A percentile compares a stretch with the other conserved stretches of the same genome.
phyloP scores from a whole-genome alignment of 2,329 filamentous ascomycete genomes.

The Aspergillus neoniger region DNA sequence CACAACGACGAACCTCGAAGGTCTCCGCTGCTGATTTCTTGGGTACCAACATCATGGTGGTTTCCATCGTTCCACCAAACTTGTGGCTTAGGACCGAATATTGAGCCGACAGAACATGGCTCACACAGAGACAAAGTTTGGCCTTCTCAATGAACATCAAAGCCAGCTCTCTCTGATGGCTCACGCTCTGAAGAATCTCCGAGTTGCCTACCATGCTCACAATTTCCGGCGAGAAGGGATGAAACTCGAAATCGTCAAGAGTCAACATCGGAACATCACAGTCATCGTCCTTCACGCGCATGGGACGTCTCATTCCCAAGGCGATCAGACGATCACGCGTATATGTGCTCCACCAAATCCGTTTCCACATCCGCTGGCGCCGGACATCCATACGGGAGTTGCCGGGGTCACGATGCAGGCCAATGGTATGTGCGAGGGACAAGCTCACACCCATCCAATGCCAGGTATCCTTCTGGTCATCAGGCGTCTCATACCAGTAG shows the following conservation, averaged over 20 bases:
- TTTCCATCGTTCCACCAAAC: conserved; percentile 70
- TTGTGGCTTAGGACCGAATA: conserved; percentile 89
- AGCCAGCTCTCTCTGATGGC: conserved; percentile 76
- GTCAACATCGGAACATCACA: conserved; percentile 91
- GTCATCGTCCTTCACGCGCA: conserved; percentile 88
- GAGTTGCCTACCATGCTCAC: conserved; percentile 70
- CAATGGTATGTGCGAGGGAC: conserved; percentile 89
- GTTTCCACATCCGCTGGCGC: conserved; percentile 84
- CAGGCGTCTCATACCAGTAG: conserved; percentile 95
- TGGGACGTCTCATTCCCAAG: conserved; percentile 88
- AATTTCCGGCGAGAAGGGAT: conserved; percentile 66
- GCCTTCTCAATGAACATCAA: conserved; percentile 90
- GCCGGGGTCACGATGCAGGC: conserved; percentile 81
- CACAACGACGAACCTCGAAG: conserved; percentile 75
- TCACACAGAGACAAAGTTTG: conserved; percentile 85
- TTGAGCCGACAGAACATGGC: conserved; percentile 83
- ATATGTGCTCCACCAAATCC: conserved; percentile 97
- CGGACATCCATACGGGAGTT: conserved; percentile 72
- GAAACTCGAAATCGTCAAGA: conserved; percentile 80
- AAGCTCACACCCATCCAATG: conserved; percentile 98
- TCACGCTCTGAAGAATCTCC: conserved; percentile 67
- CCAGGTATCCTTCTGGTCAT: conserved; percentile 97
- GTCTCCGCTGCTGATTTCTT: conserved; percentile 84
- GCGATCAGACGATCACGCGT: conserved; percentile 93
- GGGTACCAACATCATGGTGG: conserved; percentile 84